Evolutionary conservation across 148 eudicot species (phyloP).

Genomic region (Vaccinium myrtillus): DNA sequence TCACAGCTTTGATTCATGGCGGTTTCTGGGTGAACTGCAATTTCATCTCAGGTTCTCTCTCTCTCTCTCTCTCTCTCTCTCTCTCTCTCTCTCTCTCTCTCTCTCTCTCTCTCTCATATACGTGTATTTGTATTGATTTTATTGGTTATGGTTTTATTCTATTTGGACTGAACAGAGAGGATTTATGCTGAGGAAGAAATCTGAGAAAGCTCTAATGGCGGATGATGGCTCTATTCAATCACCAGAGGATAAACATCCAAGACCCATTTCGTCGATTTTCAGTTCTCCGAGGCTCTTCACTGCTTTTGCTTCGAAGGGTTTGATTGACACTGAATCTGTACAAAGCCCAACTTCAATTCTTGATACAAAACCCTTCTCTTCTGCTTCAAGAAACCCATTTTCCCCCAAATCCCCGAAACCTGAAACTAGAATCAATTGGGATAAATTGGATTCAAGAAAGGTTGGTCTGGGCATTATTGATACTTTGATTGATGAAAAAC

Average conservation of each 20-base stretch:
- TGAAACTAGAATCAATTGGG: conserved; percentile 20
- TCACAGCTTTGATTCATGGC: conserved; percentile 1
- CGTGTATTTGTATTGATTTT: neutral
- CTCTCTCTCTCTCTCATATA: neutral
- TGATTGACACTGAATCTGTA: conserved; percentile 29
- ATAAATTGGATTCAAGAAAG: conserved; percentile 29
- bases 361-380: conserved; percentile 41
- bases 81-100: neutral
- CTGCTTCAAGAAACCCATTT: conserved; percentile 37
- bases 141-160: neutral
- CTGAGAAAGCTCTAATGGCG: conserved; percentile 43
- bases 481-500: conserved; percentile 34
- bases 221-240: conserved; percentile 32
- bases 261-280: conserved; percentile 28
- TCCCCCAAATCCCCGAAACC: conserved; percentile 32
- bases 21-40: neutral
- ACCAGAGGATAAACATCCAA: conserved; percentile 25
- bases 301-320: conserved; percentile 35
- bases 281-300: conserved; percentile 38
- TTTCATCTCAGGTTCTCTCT: conserved; percentile 10
- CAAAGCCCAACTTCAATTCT: conserved; percentile 63
- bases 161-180: neutral
- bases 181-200: conserved; percentile 28
- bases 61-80: neutral
- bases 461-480: conserved; percentile 58